Conservation (phyloP, 441 rosid species). For the Euphorbia corollata region DNA sequence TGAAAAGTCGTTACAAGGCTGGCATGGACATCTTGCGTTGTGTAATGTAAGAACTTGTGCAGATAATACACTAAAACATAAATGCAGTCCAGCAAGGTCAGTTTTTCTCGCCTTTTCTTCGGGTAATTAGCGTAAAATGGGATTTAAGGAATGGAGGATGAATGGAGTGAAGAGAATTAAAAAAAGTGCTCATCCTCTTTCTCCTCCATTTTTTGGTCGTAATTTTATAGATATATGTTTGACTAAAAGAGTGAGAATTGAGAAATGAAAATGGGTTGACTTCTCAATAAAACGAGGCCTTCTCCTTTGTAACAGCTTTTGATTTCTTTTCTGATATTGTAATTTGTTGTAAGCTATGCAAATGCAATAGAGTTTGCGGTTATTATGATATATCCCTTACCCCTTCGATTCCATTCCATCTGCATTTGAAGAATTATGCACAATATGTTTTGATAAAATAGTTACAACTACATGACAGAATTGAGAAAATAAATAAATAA, state of each 20-base stretch:
- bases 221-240: conserved; percentile 26
- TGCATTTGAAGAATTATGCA: no score
- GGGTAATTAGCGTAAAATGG: conserved; percentile 27
- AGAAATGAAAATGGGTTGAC: conserved; percentile 24
- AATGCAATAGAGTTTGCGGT: conserved; percentile 29
- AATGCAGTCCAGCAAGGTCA: conserved; percentile 31
- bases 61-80: conserved; percentile 36
- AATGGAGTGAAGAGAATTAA: conserved; percentile 68
- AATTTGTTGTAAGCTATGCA: conserved; percentile 39
- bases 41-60: conserved; percentile 42
- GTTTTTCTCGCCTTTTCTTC: conserved; percentile 22
- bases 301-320: conserved; percentile 19
- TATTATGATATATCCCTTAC: not conserved
- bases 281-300: conserved; percentile 26
- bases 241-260: conserved; percentile 26
- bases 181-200: conserved; percentile 93
- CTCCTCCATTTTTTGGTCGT: conserved; percentile 35
- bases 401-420: not conserved
- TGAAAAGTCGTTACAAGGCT: conserved; percentile 27
- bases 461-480: no score
- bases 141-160: conserved; percentile 43
- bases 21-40: conserved; percentile 27
- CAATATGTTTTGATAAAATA: no score
- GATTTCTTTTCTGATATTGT: not conserved
- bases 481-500: no score